Conservation (phyloP, 495 filamentous ascomycete species). For the Tuber magnatum region DNA sequence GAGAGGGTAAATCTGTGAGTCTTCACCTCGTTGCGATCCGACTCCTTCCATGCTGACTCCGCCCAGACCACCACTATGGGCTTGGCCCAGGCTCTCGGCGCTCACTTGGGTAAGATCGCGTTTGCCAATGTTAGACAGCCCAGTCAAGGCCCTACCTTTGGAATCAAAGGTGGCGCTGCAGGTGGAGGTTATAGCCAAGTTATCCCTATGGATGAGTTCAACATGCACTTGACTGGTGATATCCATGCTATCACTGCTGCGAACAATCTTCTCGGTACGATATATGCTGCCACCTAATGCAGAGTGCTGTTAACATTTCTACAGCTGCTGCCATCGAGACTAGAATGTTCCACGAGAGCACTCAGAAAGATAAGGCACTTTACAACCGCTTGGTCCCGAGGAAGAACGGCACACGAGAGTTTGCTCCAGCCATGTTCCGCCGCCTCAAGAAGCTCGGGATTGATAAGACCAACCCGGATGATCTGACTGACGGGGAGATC, state of each 20-base stretch:
- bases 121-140: conserved; percentile 98
- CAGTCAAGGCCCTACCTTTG: conserved; percentile 94
- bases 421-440: conserved; percentile 82
- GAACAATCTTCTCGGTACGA: conserved; percentile 73
- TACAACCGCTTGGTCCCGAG: conserved; percentile 81
- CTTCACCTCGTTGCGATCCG: neutral
- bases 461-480: conserved; percentile 83
- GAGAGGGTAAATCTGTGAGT: conserved; percentile 76
- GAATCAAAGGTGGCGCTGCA: conserved; percentile 96
- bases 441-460: conserved; percentile 92
- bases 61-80: conserved; percentile 84
- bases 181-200: conserved; percentile 97
- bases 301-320: conserved; percentile 3
- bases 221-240: conserved; percentile 92
- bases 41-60: neutral
- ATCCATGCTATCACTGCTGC: conserved; percentile 96
- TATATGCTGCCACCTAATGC: neutral
- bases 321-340: conserved; percentile 89
- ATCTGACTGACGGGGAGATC: conserved; percentile 84
- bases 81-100: conserved; percentile 86
- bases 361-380: conserved; percentile 82
- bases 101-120: conserved; percentile 73
- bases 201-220: conserved; percentile 99
- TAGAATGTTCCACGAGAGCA: conserved; percentile 93
- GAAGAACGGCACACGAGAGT: conserved; percentile 82